Percentiles rank a stretch among this genome's conserved stretches.
phyloP scores from a whole-genome alignment of 441 rosid genomes.

The Dalechampia spathulata region DNA sequence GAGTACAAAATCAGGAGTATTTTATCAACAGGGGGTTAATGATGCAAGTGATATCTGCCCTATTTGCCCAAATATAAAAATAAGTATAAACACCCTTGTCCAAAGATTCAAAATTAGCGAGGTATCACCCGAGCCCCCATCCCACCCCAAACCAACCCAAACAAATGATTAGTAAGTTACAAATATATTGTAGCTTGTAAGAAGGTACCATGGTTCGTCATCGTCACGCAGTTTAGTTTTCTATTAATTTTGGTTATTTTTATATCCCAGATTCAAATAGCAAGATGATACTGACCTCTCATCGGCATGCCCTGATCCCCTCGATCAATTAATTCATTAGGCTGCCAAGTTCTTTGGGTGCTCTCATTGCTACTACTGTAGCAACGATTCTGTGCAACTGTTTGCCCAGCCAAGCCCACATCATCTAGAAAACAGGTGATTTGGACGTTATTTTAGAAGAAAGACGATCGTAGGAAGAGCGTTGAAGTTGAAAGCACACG shows the following conservation, averaged over 20 bases:
- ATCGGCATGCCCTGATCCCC: conserved; percentile 35
- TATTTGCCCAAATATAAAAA: too few species aligned
- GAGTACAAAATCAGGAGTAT: conserved; percentile 5
- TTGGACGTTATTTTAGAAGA: conserved; percentile 4
- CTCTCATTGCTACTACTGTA: conserved; percentile 46
- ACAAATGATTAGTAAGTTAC: too few species aligned
- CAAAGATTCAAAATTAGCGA: too few species aligned
- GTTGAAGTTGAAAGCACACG: background rate
- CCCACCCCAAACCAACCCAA: too few species aligned
- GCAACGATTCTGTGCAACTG: conserved; percentile 22
- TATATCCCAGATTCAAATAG: conserved; percentile 2
- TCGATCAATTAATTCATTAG: conserved; percentile 35
- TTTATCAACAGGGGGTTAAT: background rate
- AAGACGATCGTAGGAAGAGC: background rate
- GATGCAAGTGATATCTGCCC: background rate
- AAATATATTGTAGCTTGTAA: background rate
- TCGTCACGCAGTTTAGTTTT: too few species aligned
- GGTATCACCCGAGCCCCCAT: too few species aligned
- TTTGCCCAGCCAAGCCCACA: conserved; percentile 27
- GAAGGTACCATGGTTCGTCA: background rate
- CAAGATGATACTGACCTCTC: conserved; percentile 43
- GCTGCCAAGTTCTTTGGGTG: conserved; percentile 35
- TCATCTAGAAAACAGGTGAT: conserved; percentile 27
- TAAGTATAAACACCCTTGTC: too few species aligned
- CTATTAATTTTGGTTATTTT: background rate